phyloP scores from a whole-genome alignment of 176 grass and related monocot genomes.

The Saccharum spontaneum region DNA sequence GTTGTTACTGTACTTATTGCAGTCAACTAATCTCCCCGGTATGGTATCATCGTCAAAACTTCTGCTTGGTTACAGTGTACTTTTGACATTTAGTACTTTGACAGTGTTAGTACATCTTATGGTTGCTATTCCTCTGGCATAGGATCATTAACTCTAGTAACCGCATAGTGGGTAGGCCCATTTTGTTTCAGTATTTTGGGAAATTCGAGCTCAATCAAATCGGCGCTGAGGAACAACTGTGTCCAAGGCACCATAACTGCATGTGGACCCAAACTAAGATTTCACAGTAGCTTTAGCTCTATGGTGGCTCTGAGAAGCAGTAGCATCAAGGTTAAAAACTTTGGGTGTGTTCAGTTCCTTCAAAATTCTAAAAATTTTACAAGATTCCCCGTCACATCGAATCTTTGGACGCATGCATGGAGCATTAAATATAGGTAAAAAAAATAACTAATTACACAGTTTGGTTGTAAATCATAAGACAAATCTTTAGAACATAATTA shows the following conservation, averaged over 20 bases:
- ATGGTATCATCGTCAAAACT: not conserved
- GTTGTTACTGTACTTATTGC: not conserved
- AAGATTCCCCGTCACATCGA: too few species aligned
- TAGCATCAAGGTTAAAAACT: conserved; percentile 23
- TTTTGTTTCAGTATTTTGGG: conserved; percentile 1
- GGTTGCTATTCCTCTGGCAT: not conserved
- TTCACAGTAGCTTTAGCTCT: not conserved
- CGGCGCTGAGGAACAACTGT: not conserved
- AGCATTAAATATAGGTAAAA: too few species aligned
- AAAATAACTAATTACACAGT: too few species aligned
- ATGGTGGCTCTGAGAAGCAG: conserved; percentile 9
- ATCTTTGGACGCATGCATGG: too few species aligned
- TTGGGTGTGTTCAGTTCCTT: too few species aligned
- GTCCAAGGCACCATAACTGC: not conserved
- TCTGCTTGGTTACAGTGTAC: not conserved
- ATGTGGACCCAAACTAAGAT: conserved; percentile 2
- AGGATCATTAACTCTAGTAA: not conserved
- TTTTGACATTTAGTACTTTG: not conserved
- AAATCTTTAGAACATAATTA: too few species aligned
- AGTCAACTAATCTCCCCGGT: not conserved
- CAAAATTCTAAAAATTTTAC: too few species aligned
- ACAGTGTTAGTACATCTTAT: not conserved
- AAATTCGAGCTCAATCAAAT: not conserved
- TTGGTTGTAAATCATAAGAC: too few species aligned
- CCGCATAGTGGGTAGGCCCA: not conserved